These are phyloP conservation scores for Scutellaria baicalensis DNA, from an alignment of 257 asterid species.

Conservation along the genomic window DNA sequence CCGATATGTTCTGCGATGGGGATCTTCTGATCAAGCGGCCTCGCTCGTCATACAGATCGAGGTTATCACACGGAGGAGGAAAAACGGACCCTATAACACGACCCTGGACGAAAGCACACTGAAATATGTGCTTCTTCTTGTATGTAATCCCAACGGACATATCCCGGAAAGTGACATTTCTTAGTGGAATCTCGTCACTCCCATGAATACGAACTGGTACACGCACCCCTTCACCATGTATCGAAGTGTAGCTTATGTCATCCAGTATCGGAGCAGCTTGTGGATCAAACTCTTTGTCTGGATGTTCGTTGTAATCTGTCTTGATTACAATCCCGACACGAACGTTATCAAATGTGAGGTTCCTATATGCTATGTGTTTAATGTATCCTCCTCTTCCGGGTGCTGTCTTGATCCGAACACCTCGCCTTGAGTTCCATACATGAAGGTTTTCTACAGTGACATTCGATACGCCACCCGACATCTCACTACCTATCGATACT, in stretches of 20 bases:
- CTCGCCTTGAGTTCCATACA: constrained; percentile 94
- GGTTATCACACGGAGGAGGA: constrained; percentile 83
- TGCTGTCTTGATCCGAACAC: constrained; percentile 86
- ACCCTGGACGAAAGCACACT: constrained; percentile 78
- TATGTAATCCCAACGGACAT: constrained; percentile 74
- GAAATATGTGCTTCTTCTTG: constrained; percentile 84
- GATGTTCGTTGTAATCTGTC: constrained; percentile 95
- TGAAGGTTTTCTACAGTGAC: constrained; percentile 69
- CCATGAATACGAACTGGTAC: constrained; percentile 93
- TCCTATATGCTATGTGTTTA: constrained; percentile 46
- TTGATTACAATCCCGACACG: constrained; percentile 96
- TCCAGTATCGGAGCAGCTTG: constrained; percentile 63
- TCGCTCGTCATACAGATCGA: constrained; percentile 67
- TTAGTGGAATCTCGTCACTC: constrained; percentile 62
- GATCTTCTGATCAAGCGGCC: constrained; percentile 54
- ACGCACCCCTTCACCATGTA: constrained; percentile 88
- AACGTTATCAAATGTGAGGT: constrained; percentile 66
- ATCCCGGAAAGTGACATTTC: constrained; percentile 57
- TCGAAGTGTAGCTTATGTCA: constrained; percentile 57
- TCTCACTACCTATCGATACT: constrained; percentile 93
- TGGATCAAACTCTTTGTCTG: constrained; percentile 63
- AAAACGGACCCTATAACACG: constrained; percentile 70
- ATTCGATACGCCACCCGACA: constrained; percentile 94
- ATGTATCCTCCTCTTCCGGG: constrained; percentile 92
- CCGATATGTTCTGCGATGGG: constrained; percentile 49